These are phyloP conservation scores for Azolla pinnata DNA, from an alignment of 75 land plant species.

Conservation along the genomic window DNA sequence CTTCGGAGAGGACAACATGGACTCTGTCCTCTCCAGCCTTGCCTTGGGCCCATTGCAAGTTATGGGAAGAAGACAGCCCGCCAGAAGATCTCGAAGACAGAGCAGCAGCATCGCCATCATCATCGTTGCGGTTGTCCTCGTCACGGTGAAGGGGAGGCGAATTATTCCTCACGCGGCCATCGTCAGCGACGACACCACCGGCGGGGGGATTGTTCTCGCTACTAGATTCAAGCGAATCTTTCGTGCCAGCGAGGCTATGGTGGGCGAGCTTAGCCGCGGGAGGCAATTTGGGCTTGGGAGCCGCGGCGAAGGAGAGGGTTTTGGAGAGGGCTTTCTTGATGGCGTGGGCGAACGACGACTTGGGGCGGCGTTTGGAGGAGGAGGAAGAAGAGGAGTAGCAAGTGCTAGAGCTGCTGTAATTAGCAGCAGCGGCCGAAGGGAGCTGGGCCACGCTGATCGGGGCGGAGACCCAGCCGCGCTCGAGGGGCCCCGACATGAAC, in stretches of 20 bases:
- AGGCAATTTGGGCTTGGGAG: slow-evolving; percentile 5
- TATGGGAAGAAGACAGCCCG: slow-evolving; percentile 34
- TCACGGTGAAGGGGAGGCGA: background rate
- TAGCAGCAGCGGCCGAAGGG: slow-evolving; percentile 50
- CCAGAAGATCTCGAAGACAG: slow-evolving; percentile 13
- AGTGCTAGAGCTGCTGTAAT: no score
- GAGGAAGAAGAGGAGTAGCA: slow-evolving; percentile 8
- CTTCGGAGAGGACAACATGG: slow-evolving; percentile 80
- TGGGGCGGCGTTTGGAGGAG: slow-evolving; percentile 19
- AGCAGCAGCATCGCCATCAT: slow-evolving; percentile 1
- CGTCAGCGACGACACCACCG: no score
- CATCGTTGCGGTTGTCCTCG: background rate
- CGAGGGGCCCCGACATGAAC: slow-evolving; percentile 82
- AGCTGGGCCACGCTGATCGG: slow-evolving; percentile 54
- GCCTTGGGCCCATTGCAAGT: slow-evolving; percentile 93
- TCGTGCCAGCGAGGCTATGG: no score
- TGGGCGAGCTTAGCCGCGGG: background rate
- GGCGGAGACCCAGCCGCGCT: slow-evolving; percentile 78
- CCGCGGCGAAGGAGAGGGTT: slow-evolving; percentile 33
- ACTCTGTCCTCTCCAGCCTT: slow-evolving; percentile 92
- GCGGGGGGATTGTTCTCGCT: no score
- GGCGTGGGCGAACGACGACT: slow-evolving; percentile 29
- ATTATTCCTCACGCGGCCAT: no score
- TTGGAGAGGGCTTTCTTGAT: slow-evolving; percentile 42
- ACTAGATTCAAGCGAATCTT: no score